Evolutionary conservation across 768 basidiomycete genomes (phyloP).

Genomic region (Boletus rufocinnamomeus): DNA sequence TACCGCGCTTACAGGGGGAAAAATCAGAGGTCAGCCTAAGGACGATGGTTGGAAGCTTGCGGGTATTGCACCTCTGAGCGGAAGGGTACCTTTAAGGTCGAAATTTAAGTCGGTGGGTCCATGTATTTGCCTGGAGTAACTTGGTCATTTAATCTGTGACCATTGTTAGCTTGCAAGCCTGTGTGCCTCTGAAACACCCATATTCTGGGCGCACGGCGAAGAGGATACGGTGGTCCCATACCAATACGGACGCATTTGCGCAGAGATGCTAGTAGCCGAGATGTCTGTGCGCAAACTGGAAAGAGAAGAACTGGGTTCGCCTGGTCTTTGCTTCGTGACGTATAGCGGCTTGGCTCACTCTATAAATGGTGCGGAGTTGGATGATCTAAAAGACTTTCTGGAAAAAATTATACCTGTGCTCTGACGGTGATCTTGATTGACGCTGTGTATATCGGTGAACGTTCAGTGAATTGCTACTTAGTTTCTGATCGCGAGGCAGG

Average conservation of each 20-base stretch:
- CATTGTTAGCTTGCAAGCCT: background rate
- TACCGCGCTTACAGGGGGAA: constrained; percentile 4
- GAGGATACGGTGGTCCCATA: constrained; percentile 1
- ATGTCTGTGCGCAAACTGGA: background rate
- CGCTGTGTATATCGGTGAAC: background rate
- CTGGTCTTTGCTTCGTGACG: constrained; percentile 7
- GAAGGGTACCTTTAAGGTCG: background rate
- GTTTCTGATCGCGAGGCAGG: background rate
- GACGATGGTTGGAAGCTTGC: background rate
- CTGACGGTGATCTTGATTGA: background rate
- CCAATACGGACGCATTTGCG: background rate
- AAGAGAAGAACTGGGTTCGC: background rate
- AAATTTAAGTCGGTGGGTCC: constrained; percentile 3
- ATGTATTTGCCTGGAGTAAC: background rate
- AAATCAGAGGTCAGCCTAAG: background rate
- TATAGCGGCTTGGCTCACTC: constrained; percentile 1
- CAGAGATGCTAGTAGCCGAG: background rate
- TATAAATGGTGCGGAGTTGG: background rate
- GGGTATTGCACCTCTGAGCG: constrained; percentile 3
- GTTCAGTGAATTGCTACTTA: background rate
- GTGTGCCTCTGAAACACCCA: background rate
- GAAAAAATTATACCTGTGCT: background rate
- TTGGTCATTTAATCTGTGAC: background rate
- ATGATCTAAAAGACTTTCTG: background rate
- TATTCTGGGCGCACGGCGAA: constrained; percentile 2